phyloP scores from a whole-genome alignment of 2,329 filamentous ascomycete species.

The Macrophomina pseudophaseolina region DNA sequence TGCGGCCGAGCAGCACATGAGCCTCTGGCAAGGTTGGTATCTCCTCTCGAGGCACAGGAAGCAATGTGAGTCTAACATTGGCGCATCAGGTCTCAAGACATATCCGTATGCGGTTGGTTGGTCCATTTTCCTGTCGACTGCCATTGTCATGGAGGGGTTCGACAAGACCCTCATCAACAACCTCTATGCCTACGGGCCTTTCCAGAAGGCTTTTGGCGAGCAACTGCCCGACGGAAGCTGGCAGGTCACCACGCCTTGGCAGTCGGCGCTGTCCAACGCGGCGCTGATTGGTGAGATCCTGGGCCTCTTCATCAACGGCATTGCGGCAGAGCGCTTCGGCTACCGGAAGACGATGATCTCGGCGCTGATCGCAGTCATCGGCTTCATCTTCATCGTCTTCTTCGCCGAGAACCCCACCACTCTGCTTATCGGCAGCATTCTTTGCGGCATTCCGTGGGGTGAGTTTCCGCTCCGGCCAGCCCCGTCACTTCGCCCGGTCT shows the following conservation, averaged over 20 bases:
- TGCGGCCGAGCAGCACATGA: conserved; percentile 10
- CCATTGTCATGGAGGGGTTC: conserved; percentile 90
- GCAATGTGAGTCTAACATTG: background rate
- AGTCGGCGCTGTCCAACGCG: conserved; percentile 52
- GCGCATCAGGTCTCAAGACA: conserved; percentile 16
- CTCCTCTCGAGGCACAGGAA: background rate
- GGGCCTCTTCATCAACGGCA: conserved; percentile 53
- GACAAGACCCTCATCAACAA: conserved; percentile 80
- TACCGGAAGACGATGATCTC: conserved; percentile 51
- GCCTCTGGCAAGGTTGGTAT: conserved; percentile 1
- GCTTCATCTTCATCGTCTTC: conserved; percentile 53
- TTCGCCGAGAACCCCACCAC: conserved; percentile 49
- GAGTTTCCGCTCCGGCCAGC: background rate
- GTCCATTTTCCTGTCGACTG: conserved; percentile 83
- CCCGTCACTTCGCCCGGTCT: background rate
- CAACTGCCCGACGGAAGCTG: conserved; percentile 42
- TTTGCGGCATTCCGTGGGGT: conserved; percentile 52
- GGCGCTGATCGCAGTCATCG: conserved; percentile 46
- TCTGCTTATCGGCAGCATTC: conserved; percentile 50
- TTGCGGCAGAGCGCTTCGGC: conserved; percentile 51
- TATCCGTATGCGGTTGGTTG: conserved; percentile 88
- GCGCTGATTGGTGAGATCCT: conserved; percentile 51
- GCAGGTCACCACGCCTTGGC: conserved; percentile 51
- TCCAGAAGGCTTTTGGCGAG: conserved; percentile 50
- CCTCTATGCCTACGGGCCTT: conserved; percentile 62